Evolutionary conservation across 2,329 filamentous ascomycete species (phyloP), one percentile per base, ranked within the genome.

Genomic region (Amauroascus verrucosus): DNA sequence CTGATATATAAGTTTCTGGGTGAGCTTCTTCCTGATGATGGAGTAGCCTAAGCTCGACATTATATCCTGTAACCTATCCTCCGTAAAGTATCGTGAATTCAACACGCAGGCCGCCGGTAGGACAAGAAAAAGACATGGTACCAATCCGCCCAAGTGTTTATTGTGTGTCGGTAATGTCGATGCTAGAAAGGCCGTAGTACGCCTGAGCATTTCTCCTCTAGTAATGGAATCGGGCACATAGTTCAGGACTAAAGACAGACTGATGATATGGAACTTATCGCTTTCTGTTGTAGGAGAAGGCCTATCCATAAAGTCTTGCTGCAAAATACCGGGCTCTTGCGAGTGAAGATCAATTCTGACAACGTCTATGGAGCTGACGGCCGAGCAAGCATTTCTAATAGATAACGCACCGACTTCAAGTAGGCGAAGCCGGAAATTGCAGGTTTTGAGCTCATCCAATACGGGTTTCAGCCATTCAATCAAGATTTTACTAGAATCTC

Each of bases 231-330:
- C 83, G 0, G 91, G 87, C 2, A 97, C 90, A 64, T 89, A 98
- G 68, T 98, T 98, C 58, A 98, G 76, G 4, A 98, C 93, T 51
- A 98, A 74, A 7, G 89, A 95, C 22, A 98, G 75, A 48, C 89
- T 95, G 63, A 98, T 84, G 49, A 97, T 80, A 65, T 98, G 88
- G 65, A 97, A 97, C 20, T 74, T 75, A 38, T 89, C 82, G 0
- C 72, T 67, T 5, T 78, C 73, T 6, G 60, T 67, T 4, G 49
- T 30, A 0, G 91, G 91, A 2, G 91, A 68, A 0, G 89, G 86
- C 24, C 89, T 78, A 60, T 88, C 73, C 90, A 98, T 95, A 64
- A 98, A 97, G 67, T 98, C 88, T 65, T 96, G 88, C 67, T 94
- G 82, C 54, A 83, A 66, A 59, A 98, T 98, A 1, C 67, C 69